Base-by-base conservation (phyloP, 2,329 filamentous ascomycete genomes). In the Aspergillus chevalieri region DNA sequence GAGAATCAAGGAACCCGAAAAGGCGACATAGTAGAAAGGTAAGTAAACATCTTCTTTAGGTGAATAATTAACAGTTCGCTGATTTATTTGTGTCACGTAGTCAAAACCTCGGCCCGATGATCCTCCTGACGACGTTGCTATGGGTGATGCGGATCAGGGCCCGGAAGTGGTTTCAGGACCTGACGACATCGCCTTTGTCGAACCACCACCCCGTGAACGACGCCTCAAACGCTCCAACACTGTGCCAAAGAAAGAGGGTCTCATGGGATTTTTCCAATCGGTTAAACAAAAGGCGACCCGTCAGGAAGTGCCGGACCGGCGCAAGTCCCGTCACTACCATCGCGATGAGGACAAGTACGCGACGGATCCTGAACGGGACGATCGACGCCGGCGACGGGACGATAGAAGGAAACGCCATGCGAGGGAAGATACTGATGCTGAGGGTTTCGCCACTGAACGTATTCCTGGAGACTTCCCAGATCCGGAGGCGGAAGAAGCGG, bases 211-310 rank as follows among this genome's bases (percentile, higher is more conserved):
- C 8, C 62, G 70, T 53, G 76, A 79, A 55, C 72, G 78, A 47
- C 74, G 79, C 33, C 59, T 83, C 43, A 82, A 79, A 61, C 79
- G 84, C 44, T 79, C 82, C 34, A 81, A 78, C 56, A 85, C 84
- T 3, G 79, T 72, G 47, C 75, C 82, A 3, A 84, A 81, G 64
- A 86, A 83, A 61, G 14, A 15, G 9, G 43, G 43, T 48, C 66
- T 84, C 14, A 79, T 82, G 70, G 78, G 79, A n/a, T 73, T 89
- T 5, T 83, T 90, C 56, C 81, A 82, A 7, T 70, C 69, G 2
- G 50, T 72, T 8, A 33, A 36, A 22, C 61, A 67, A 22, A 69
- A 67, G 47, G 58, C 57, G 24, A 52, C 62, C 2, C 59, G 62
- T 6, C 59, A 64, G 4, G 69, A 70, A 14, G 53, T 60, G 39